A percentile compares a stretch with the other conserved stretches of the same genome.
These are phyloP conservation scores for Phyllachora maydis DNA, from an alignment of 2,329 filamentous ascomycete species.

Conservation along the genomic window DNA sequence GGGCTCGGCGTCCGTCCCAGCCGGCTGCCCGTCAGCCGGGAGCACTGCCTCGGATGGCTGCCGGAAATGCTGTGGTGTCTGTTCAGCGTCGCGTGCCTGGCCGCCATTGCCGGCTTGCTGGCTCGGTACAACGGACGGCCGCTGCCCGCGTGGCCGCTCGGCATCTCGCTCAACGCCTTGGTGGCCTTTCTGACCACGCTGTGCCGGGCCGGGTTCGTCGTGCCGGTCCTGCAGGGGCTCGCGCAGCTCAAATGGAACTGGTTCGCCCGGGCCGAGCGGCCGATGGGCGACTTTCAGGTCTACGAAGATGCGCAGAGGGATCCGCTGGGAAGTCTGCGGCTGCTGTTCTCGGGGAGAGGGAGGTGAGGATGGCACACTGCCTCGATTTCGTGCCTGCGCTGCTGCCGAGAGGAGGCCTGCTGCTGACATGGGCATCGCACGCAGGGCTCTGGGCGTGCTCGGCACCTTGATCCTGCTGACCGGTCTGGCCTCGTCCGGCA, in stretches of 20 bases:
- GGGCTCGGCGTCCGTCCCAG: too few species aligned
- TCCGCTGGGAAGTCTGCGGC: constrained; percentile 5
- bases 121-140: constrained; percentile 5
- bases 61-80: constrained; percentile 7
- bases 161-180: constrained; percentile 9
- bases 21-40: too few species aligned
- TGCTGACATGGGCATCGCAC: constrained; percentile 1
- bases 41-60: constrained; percentile 4
- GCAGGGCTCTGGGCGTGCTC: constrained; percentile 7
- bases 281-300: constrained; percentile 8
- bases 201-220: constrained; percentile 7
- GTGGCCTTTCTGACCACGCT: constrained; percentile 10
- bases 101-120: constrained; percentile 4
- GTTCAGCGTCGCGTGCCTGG: constrained; percentile 5
- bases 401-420: neutral
- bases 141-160: constrained; percentile 6
- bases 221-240: constrained; percentile 9
- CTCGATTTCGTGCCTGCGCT: neutral
- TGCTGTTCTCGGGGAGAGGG: constrained; percentile 7
- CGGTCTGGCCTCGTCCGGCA: constrained; percentile 5
- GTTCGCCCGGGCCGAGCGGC: constrained; percentile 7
- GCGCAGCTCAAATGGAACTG: constrained; percentile 13
- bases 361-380: constrained; percentile 5
- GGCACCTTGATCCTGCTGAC: constrained; percentile 7
- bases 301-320: constrained; percentile 9